phyloP scores from a whole-genome alignment of 2,329 filamentous ascomycete genomes.

The Diplodia mutila region DNA sequence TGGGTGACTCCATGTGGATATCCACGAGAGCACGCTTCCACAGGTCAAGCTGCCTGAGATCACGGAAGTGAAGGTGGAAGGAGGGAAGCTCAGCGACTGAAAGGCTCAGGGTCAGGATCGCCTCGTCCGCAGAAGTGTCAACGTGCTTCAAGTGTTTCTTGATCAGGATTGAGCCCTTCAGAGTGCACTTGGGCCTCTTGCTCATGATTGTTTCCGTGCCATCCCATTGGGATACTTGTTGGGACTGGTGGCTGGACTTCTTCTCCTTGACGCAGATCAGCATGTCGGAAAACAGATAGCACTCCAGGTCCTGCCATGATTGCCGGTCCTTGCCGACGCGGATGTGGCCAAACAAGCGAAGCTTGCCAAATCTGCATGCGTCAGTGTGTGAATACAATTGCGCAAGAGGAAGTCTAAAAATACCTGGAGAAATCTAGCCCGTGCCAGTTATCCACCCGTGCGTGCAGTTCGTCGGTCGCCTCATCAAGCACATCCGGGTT shows the following conservation, averaged over 20 bases:
- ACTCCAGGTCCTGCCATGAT: constrained; percentile 97
- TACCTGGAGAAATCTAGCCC: constrained; percentile 86
- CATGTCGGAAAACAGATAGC: constrained; percentile 97
- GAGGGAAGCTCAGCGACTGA: constrained; percentile 91
- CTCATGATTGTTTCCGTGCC: constrained; percentile 49
- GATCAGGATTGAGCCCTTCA: constrained; percentile 97
- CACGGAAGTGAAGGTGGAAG: constrained; percentile 90
- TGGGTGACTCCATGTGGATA: constrained; percentile 65
- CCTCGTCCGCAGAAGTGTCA: constrained; percentile 72
- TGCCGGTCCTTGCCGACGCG: constrained; percentile 94
- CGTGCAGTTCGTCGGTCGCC: constrained; percentile 81
- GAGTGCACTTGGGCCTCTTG: constrained; percentile 76
- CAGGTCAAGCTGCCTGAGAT: constrained; percentile 79
- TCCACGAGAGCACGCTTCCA: constrained; percentile 90
- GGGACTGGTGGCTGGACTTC: constrained; percentile 59
- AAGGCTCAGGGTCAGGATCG: constrained; percentile 83
- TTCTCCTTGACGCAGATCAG: constrained; percentile 99
- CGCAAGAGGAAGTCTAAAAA: constrained; percentile 30
- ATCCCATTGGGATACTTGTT: constrained; percentile 63
- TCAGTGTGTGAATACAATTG: constrained; percentile 26
- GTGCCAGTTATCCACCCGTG: constrained; percentile 97
- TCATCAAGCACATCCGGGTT: constrained; percentile 76
- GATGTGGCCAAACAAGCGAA: constrained; percentile 85
- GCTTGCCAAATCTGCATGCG: constrained; percentile 75
- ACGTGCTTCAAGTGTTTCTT: constrained; percentile 97